Conservation (phyloP, 306 rosid genomes). For the Styphnolobium japonicum region DNA sequence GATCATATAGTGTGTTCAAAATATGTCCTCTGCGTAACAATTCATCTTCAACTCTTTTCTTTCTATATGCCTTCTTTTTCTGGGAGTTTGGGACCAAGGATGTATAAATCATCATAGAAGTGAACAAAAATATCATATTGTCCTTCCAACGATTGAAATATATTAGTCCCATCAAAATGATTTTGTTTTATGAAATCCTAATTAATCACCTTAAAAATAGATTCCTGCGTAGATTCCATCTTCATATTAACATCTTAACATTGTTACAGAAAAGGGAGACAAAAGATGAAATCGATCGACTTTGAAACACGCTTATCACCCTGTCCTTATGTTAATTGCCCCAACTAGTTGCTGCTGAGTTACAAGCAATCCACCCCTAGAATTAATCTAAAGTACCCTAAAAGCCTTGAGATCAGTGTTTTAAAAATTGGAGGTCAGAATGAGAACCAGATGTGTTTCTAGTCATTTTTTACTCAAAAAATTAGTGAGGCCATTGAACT, state of each 20-base stretch:
- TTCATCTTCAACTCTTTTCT: too few relatives aligned
- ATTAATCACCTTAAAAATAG: not conserved
- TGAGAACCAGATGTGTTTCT: too few relatives aligned
- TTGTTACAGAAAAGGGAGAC: not conserved
- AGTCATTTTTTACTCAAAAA: too few relatives aligned
- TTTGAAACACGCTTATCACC: too few relatives aligned
- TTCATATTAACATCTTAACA: not conserved
- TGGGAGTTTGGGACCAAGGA: not conserved
- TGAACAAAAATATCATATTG: not conserved
- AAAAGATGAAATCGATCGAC: too few relatives aligned
- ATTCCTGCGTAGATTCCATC: not conserved
- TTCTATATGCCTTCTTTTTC: not conserved
- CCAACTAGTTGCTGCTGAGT: too few relatives aligned
- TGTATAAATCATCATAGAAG: not conserved
- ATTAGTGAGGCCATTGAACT: too few relatives aligned
- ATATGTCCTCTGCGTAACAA: not conserved
- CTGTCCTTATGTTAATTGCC: too few relatives aligned
- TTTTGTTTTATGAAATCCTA: not conserved
- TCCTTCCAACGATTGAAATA: not conserved
- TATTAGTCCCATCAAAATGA: not conserved
- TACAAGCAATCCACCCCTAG: too few relatives aligned
- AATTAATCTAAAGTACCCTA: too few relatives aligned
- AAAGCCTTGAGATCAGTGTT: too few relatives aligned
- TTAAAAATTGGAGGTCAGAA: too few relatives aligned
- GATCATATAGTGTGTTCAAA: not conserved